Base-by-base conservation (phyloP, 2,329 filamentous ascomycete species). In the Purpureocillium takamizusanense region DNA sequence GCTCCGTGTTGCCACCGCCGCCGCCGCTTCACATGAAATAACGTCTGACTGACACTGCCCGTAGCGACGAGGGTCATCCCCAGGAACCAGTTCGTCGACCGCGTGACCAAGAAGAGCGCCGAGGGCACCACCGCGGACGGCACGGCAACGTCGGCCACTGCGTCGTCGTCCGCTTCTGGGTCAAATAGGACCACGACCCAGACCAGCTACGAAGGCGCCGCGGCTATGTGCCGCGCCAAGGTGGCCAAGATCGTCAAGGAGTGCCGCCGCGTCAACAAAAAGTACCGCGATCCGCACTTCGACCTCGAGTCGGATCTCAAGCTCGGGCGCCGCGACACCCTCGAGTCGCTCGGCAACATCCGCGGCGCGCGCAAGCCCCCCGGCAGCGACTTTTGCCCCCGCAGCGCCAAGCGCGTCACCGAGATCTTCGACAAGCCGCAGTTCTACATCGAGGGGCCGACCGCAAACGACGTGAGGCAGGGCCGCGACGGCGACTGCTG, bases 201-300 rank as follows among this genome's bases (percentile, higher is more conserved):
- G 33, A 72, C 75, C 15, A 86, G 82, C 0, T 92, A 86, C 52
- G 77, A 86, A 38, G 76, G 86, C 49, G 86, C 85, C 0, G 76
- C 71, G 3, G 72, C 72, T 16, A 74, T 81, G 41, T 94, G 86
- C 60, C 70, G 67, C 38, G 74, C 72, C 40, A 84, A 72, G 62
- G 83, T 72, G 4, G 69, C 66, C 18, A 74, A 76, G 54, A 80
- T 81, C 42, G 68, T 76, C 35, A 66, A 67, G 41, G 76, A 80
- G 52, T 94, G 86, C 55, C 70, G 78, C 16, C 74, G 84, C 8
- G 68, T 87, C 41, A 94, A 94, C 59, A 82, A 87, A 52, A 90
- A 87, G 59, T 95, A 94, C 55, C 75, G 82, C 13, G 86, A 94
- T 53, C 76, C 81, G n/a, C 79, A 92, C 56, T 94, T 94, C 54